Percentiles rank a stretch among this genome's conserved stretches.
Evolutionary conservation across 148 eudicot genomes (phyloP).

Genomic region (Vaccinium myrtillus): DNA sequence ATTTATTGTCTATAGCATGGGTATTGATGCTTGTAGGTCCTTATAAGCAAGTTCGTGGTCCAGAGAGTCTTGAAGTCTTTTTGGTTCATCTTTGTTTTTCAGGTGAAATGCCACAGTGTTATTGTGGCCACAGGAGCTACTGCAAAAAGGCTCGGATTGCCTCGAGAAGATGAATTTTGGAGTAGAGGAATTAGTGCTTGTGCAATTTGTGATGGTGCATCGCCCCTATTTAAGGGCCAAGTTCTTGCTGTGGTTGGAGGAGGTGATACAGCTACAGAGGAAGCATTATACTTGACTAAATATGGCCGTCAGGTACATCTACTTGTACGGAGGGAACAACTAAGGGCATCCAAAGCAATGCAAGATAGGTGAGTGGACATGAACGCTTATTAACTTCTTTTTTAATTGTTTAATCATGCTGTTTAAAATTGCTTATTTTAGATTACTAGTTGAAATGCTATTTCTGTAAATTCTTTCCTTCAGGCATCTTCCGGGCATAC

Average conservation of each 20-base stretch:
- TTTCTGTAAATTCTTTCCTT: neutral
- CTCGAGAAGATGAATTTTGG: constrained; percentile 97
- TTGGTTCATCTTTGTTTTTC: constrained; percentile 29
- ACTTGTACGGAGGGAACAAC: constrained; percentile 78
- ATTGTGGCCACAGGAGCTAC: constrained; percentile 94
- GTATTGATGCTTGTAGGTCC: neutral
- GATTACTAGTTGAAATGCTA: neutral
- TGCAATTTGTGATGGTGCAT: constrained; percentile 99
- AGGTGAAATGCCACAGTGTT: constrained; percentile 84
- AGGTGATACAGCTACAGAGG: constrained; percentile 99
- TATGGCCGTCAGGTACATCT: constrained; percentile 97
- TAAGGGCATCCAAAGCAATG: constrained; percentile 99
- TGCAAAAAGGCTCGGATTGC: constrained; percentile 79
- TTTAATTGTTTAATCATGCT: neutral
- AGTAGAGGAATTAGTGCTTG: constrained; percentile 99
- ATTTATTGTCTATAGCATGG: neutral
- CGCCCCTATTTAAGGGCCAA: constrained; percentile 96
- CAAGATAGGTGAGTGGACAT: constrained; percentile 77
- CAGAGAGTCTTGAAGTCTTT: constrained; percentile 5
- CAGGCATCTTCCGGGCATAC: too few species aligned
- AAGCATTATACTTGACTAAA: constrained; percentile 90
- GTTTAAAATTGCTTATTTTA: neutral
- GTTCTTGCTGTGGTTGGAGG: constrained; percentile 99
- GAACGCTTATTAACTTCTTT: neutral
- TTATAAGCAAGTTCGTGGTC: constrained; percentile 5